phyloP scores from a whole-genome alignment of 352 stramenopile genomes.

The Globisporangium middletonii region DNA sequence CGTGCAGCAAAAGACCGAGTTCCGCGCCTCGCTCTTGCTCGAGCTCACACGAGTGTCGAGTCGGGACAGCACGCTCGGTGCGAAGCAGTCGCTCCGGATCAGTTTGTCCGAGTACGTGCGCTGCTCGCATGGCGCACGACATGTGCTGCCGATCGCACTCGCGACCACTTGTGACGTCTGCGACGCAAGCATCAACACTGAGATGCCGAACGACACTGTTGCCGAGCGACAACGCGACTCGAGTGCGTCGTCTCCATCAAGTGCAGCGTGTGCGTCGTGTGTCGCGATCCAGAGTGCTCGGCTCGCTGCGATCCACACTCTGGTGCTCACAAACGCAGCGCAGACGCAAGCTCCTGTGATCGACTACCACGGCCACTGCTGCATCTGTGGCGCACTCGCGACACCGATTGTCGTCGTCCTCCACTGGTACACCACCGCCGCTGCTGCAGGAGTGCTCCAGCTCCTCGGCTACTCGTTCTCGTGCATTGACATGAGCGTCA shows the following conservation, averaged over 20 bases:
- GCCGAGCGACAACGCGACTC: not conserved
- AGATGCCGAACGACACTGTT: no score
- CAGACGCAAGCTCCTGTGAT: constrained; percentile 9
- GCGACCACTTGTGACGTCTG: not conserved
- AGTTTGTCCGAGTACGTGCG: constrained; percentile 39
- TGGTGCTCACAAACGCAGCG: not conserved
- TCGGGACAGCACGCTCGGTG: not conserved
- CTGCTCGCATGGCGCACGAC: constrained; percentile 17
- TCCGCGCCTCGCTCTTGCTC: constrained; percentile 39
- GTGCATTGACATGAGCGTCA: constrained; percentile 17
- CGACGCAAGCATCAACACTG: not conserved
- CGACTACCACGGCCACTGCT: constrained; percentile 26
- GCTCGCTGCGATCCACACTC: constrained; percentile 1
- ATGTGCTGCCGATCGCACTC: not conserved
- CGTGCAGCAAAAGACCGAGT: constrained; percentile 62
- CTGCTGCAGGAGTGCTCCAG: constrained; percentile 4
- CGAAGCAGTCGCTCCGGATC: constrained; percentile 33
- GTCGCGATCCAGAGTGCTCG: constrained; percentile 6
- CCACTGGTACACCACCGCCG: constrained; percentile 2
- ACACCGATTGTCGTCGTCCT: constrained; percentile 21
- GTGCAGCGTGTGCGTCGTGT: constrained; percentile 6
- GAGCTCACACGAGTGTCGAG: constrained; percentile 23
- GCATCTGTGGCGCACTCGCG: constrained; percentile 8
- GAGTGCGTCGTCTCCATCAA: not conserved
- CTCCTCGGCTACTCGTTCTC: constrained; percentile 22